These are phyloP conservation scores for Colletotrichum limetticola DNA, from an alignment of 2,329 filamentous ascomycete genomes.

Conservation along the genomic window DNA sequence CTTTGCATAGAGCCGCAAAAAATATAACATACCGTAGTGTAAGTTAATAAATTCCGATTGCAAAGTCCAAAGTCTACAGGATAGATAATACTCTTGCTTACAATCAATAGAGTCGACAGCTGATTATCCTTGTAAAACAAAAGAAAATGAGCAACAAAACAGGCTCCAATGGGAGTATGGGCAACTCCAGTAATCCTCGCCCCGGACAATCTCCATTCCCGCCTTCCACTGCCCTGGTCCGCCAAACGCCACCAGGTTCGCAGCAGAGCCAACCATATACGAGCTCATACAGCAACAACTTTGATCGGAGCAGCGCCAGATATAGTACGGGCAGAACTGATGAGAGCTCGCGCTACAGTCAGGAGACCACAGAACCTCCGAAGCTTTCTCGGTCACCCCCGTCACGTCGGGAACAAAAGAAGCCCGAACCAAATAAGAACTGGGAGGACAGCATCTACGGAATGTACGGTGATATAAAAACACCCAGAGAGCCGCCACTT, in stretches of 20 bases:
- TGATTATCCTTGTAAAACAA: background rate
- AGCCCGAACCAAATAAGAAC: background rate
- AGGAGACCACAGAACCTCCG: background rate
- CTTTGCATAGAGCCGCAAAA: background rate
- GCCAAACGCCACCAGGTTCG: background rate
- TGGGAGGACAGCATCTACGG: constrained; percentile 33
- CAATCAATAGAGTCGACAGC: background rate
- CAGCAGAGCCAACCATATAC: constrained; percentile 18
- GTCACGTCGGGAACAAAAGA: background rate
- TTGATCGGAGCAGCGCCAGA: constrained; percentile 23
- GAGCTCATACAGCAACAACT: constrained; percentile 34
- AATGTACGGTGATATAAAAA: constrained; percentile 28
- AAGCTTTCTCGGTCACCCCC: background rate
- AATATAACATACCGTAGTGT: background rate
- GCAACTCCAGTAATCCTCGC: constrained; percentile 30
- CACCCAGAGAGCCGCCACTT: constrained; percentile 20
- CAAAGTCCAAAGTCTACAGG: too few relatives aligned
- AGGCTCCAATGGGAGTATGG: constrained; percentile 1
- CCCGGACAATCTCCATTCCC: constrained; percentile 32
- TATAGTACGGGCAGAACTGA: constrained; percentile 24
- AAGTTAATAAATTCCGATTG: background rate
- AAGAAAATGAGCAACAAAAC: constrained; percentile 15
- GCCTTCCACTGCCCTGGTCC: constrained; percentile 7
- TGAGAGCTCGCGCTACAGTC: constrained; percentile 11
- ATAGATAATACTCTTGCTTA: background rate